Evolutionary conservation across 257 asterid species (phyloP).

Genomic region (Solanum paucissectum): DNA sequence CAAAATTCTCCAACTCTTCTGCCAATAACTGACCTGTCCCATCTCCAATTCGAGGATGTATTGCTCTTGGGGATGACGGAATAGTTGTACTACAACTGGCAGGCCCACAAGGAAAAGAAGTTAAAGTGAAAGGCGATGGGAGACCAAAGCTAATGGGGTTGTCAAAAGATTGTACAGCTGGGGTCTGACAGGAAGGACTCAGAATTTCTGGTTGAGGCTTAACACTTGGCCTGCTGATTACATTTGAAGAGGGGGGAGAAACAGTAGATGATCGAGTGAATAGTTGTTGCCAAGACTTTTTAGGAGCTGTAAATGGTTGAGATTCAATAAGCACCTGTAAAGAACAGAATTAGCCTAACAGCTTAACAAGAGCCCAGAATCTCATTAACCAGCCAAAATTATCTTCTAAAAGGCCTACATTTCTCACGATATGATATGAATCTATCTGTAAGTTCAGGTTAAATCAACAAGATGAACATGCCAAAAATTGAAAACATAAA

Average conservation of each 20-base stretch:
- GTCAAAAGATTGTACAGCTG: constrained; percentile 43
- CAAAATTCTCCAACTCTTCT: constrained; percentile 78
- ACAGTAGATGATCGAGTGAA: constrained; percentile 65
- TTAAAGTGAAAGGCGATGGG: constrained; percentile 43
- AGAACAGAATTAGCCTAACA: constrained; percentile 3
- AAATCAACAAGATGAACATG: not conserved
- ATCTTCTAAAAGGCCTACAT: not conserved
- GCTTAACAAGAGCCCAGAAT: not conserved
- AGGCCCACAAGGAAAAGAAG: constrained; percentile 45
- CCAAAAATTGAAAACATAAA: not conserved
- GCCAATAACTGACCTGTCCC: constrained; percentile 48
- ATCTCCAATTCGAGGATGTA: constrained; percentile 45
- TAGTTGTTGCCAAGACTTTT: constrained; percentile 92
- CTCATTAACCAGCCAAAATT: not conserved
- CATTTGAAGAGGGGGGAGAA: constrained; percentile 44
- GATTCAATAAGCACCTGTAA: constrained; percentile 65
- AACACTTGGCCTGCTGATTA: constrained; percentile 55
- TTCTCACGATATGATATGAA: not conserved
- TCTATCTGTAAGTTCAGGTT: not conserved
- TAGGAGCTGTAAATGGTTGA: constrained; percentile 57
- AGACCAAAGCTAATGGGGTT: constrained; percentile 54
- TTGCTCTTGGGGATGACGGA: constrained; percentile 42
- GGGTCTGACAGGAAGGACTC: constrained; percentile 35
- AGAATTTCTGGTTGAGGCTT: constrained; percentile 46
- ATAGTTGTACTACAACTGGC: constrained; percentile 27